Percentiles rank a stretch among this genome's conserved stretches.
Conservation (phyloP, 805 yeast genomes). For the Metschnikowia continentalis region DNA sequence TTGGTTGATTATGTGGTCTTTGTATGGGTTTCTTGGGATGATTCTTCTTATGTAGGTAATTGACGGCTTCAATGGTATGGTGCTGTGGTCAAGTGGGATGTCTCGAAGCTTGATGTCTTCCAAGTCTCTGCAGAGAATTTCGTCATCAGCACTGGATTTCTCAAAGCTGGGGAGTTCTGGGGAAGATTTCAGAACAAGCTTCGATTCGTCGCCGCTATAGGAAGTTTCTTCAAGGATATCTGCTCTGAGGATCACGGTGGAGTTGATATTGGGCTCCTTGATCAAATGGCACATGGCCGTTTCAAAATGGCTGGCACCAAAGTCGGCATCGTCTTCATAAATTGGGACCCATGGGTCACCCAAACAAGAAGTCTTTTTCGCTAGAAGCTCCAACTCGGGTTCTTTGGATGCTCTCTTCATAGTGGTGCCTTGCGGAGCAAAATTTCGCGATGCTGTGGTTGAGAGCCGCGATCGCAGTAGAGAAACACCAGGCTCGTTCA, state of each 20-base stretch:
- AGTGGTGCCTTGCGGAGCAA: neutral
- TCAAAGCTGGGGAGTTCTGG: conserved; percentile 33
- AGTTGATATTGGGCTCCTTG: conserved; percentile 82
- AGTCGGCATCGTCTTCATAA: conserved; percentile 46
- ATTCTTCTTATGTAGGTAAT: conserved; percentile 71
- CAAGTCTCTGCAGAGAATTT: conserved; percentile 29
- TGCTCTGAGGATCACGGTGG: conserved; percentile 85
- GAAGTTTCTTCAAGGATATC: conserved; percentile 61
- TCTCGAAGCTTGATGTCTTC: conserved; percentile 29
- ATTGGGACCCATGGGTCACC: conserved; percentile 65
- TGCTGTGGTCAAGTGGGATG: conserved; percentile 23
- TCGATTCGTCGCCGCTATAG: conserved; percentile 33
- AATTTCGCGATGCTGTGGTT: conserved; percentile 7
- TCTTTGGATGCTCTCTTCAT: conserved; percentile 10
- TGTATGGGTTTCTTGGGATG: conserved; percentile 87
- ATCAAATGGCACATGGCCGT: conserved; percentile 77
- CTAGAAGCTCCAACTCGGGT: conserved; percentile 12
- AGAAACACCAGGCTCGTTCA: neutral
- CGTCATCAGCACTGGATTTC: conserved; percentile 8
- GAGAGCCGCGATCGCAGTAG: neutral
- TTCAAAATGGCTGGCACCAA: conserved; percentile 55
- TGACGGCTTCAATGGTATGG: conserved; percentile 28
- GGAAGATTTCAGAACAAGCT: conserved; percentile 11
- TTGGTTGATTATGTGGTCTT: conserved; percentile 80
- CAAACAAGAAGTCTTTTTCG: conserved; percentile 34